Evolutionary conservation across 78 protist species (phyloP).

Genomic region (Reticulomyxa filosa): DNA sequence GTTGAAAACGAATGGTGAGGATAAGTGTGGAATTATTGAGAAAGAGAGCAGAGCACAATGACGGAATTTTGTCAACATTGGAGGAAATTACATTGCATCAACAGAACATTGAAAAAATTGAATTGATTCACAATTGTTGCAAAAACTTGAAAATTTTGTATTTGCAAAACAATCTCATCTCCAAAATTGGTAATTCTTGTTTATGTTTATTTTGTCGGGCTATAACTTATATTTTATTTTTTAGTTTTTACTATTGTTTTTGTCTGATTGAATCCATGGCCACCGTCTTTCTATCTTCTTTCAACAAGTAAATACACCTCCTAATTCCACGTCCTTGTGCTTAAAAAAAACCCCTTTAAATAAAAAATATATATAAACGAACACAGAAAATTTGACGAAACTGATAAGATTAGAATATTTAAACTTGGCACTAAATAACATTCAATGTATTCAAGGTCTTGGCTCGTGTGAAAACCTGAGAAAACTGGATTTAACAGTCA

Average conservation of each 20-base stretch:
- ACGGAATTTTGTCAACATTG: conserved; percentile 28
- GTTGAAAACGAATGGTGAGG: too few species aligned
- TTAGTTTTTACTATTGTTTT: not conserved
- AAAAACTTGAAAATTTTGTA: conserved; percentile 33
- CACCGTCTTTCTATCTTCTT: too few species aligned
- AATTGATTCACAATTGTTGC: conserved; percentile 27
- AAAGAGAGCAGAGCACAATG: conserved; percentile 54
- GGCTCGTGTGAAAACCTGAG: conserved; percentile 34
- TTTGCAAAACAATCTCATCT: conserved; percentile 43
- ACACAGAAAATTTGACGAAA: conserved; percentile 27
- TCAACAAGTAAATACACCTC: too few species aligned
- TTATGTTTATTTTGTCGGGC: not conserved
- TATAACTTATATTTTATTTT: not conserved
- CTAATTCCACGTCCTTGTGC: too few species aligned
- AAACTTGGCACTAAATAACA: conserved; percentile 52
- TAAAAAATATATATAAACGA: too few species aligned
- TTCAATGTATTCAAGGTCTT: conserved; percentile 22
- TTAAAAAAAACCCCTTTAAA: too few species aligned
- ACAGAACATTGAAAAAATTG: conserved; percentile 40
- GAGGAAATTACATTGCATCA: conserved; percentile 66
- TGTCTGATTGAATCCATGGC: too few species aligned
- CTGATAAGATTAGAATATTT: conserved; percentile 38
- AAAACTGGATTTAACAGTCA: conserved; percentile 54
- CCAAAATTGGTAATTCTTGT: too few species aligned
- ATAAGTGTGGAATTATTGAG: conserved; percentile 41